phyloP scores from a whole-genome alignment of 1,139 yeast genomes.

The Zygosaccharomyces pseudobailii region DNA sequence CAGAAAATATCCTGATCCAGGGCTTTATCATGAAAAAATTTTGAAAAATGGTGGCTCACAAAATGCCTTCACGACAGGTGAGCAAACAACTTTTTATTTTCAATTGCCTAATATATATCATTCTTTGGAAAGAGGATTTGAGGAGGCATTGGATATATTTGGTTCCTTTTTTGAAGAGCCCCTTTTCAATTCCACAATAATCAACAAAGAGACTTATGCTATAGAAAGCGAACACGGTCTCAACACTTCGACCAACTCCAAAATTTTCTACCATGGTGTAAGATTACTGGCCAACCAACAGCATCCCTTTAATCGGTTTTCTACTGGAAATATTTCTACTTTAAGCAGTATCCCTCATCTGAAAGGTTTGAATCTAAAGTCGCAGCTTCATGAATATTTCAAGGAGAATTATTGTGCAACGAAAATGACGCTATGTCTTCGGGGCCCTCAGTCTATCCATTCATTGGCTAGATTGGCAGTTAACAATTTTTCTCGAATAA shows the following conservation, averaged over 20 bases:
- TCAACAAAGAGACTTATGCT: slow-evolving; percentile 51
- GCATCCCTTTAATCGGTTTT: slow-evolving; percentile 66
- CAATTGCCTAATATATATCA: slow-evolving; percentile 44
- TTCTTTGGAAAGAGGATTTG: slow-evolving; percentile 37
- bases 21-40: slow-evolving; percentile 42
- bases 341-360: slow-evolving; percentile 48
- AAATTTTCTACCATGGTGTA: slow-evolving; percentile 55
- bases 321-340: slow-evolving; percentile 65
- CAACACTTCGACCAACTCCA: slow-evolving; percentile 42
- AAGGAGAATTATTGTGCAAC: slow-evolving; percentile 45
- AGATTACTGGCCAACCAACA: slow-evolving; percentile 42
- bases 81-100: slow-evolving; percentile 56
- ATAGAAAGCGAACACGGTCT: slow-evolving; percentile 60
- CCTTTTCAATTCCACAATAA: slow-evolving; percentile 39
- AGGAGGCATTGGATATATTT: slow-evolving; percentile 45
- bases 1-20: slow-evolving; percentile 46
- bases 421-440: slow-evolving; percentile 52
- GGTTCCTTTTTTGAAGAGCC: slow-evolving; percentile 51
- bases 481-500: slow-evolving; percentile 38
- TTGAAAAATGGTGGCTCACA: slow-evolving; percentile 48
- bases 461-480: slow-evolving; percentile 48
- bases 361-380: slow-evolving; percentile 49
- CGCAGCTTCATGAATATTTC: slow-evolving; percentile 49
- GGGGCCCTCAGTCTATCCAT: slow-evolving; percentile 62
- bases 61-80: slow-evolving; percentile 67